Percentiles rank a stretch among this genome's conserved stretches.
Conservation (phyloP, 1,284 basidiomycete genomes). For the Fomitopsis betulina region DNA sequence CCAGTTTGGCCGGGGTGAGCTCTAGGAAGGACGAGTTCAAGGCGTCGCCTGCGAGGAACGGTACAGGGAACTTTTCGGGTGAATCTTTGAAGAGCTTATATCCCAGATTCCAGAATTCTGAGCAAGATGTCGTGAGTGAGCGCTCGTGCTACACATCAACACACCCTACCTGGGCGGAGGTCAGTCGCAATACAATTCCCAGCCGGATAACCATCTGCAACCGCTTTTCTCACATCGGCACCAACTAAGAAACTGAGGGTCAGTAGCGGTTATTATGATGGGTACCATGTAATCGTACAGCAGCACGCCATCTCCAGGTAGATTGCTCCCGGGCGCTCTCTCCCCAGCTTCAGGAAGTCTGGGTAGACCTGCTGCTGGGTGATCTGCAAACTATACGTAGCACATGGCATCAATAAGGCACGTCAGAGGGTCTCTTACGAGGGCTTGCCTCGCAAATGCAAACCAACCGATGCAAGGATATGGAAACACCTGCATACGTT, state of each 20-base stretch:
- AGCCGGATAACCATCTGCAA: conserved; percentile 35
- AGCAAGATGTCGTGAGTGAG: neutral
- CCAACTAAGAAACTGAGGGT: conserved; percentile 31
- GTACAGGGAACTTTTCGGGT: conserved; percentile 34
- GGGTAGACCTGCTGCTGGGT: conserved; percentile 35
- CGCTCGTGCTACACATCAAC: too few species aligned
- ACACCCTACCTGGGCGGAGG: conserved; percentile 8
- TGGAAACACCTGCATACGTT: conserved; percentile 28
- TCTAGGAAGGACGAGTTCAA: conserved; percentile 31
- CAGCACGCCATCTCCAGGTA: conserved; percentile 50
- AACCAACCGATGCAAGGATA: conserved; percentile 40
- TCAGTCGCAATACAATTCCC: conserved; percentile 32
- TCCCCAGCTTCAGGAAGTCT: conserved; percentile 34
- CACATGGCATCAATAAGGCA: neutral
- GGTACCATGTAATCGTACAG: conserved; percentile 13
- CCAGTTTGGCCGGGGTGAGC: conserved; percentile 12
- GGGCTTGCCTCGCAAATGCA: conserved; percentile 33
- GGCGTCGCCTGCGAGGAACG: conserved; percentile 40
- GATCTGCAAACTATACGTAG: conserved; percentile 32
- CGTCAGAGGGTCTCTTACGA: neutral
- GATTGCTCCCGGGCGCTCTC: conserved; percentile 37
- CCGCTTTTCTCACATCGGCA: conserved; percentile 37
- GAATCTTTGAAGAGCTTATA: conserved; percentile 19
- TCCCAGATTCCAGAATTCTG: conserved; percentile 23
- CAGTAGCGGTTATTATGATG: neutral